A percentile compares a stretch with the other conserved stretches of the same genome.
phyloP scores from a whole-genome alignment of 768 basidiomycete genomes.

The Leccinellum rugosiceps region DNA sequence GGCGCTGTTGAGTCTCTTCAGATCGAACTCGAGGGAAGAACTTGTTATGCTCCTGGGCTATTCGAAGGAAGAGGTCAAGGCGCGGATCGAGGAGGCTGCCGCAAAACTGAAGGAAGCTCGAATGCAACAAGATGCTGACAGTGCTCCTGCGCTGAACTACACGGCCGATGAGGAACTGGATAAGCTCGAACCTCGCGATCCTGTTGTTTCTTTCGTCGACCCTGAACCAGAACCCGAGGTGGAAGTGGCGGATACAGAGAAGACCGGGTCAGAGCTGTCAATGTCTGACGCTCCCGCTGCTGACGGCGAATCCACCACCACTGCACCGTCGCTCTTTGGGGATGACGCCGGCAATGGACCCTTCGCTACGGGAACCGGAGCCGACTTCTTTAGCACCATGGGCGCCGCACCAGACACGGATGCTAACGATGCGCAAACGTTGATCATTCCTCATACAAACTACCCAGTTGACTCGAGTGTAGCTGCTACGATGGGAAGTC shows the following conservation, averaged over 20 bases:
- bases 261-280: conserved; percentile 65
- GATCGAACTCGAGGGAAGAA: conserved; percentile 85
- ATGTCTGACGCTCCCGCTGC: conserved; percentile 62
- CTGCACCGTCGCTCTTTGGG: conserved; percentile 83
- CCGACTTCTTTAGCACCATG: conserved; percentile 89
- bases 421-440: conserved; percentile 29
- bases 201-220: conserved; percentile 83
- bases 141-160: conserved; percentile 31
- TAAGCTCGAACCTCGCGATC: conserved; percentile 54
- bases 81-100: conserved; percentile 78
- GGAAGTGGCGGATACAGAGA: conserved; percentile 31
- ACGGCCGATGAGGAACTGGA: conserved; percentile 39
- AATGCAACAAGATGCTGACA: conserved; percentile 19
- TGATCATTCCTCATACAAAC: conserved; percentile 75
- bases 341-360: conserved; percentile 67
- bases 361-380: conserved; percentile 49
- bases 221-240: conserved; percentile 40
- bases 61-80: conserved; percentile 80
- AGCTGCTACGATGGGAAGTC: conserved; percentile 92
- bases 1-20: conserved; percentile 84
- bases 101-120: conserved; percentile 58
- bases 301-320: conserved; percentile 79
- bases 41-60: conserved; percentile 88
- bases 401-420: conserved; percentile 47
- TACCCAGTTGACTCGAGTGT: conserved; percentile 85